Conservation (phyloP, 2,329 filamentous ascomycete genomes). For the Cadophora malorum region DNA sequence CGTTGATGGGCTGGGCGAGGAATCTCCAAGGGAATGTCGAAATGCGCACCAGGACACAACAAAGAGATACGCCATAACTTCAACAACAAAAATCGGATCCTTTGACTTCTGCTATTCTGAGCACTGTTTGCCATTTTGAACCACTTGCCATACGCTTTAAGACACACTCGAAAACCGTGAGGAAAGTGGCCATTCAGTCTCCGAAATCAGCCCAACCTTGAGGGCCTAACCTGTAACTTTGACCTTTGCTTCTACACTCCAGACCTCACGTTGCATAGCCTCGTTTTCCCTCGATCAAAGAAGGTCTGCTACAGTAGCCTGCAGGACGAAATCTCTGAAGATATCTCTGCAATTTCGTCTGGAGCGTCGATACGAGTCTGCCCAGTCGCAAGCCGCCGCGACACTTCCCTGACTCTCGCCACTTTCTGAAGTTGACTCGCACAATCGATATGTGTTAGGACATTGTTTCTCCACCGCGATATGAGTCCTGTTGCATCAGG, state of each 20-base stretch:
- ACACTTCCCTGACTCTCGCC: neutral
- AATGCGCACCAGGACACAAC: neutral
- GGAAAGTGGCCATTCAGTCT: neutral
- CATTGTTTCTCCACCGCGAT: neutral
- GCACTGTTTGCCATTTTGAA: neutral
- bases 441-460: slow-evolving; percentile 17
- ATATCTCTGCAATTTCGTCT: neutral
- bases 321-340: neutral
- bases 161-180: neutral
- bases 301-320: neutral
- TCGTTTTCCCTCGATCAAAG: neutral
- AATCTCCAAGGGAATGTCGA: neutral
- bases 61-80: neutral
- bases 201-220: neutral
- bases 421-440: neutral
- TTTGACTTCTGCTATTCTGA: neutral
- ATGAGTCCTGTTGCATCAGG: slow-evolving; percentile 45
- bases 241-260: neutral
- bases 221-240: neutral
- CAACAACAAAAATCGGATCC: neutral
- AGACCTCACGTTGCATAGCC: no score
- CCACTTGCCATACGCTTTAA: no score
- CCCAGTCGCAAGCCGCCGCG: slow-evolving; percentile 10
- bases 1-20: slow-evolving; percentile 1
- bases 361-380: neutral